Base-by-base conservation (phyloP, 768 basidiomycete species). In the Mycena vulgaris region DNA sequence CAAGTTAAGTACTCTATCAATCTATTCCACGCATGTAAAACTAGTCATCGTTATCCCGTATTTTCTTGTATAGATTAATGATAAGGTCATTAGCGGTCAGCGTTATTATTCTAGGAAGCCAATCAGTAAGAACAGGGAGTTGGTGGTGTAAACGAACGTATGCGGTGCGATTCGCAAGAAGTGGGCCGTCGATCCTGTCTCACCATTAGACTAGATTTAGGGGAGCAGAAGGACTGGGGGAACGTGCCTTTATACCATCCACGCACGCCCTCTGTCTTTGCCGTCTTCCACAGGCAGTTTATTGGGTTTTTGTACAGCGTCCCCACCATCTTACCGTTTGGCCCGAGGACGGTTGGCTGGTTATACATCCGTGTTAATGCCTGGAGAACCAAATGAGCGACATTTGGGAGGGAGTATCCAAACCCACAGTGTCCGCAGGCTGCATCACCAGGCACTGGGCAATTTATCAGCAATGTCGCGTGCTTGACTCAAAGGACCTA, bases 261-360 rank as follows among this genome's bases (percentile, higher is more conserved):
- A 27, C 89, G 84, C 13, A 96, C 81, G 35, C 98, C 98, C 82
- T 99, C 98, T 0, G 92, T 84, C 78, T 91, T 91, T 73, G 95
- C 88, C 0, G 98, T 99, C 85, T 98, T 98, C 95, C 94, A 97
- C 57, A 99, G 84, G 82, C 97, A 98, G 75, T 98, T 96, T 75
- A 98, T 91, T 5, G 97, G 97, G 77, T 93, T 96, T 79, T 88
- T 93, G 82, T 99, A 98, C 23, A 97, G 82, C 1, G 89, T 83
- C 16, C 96, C 97, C 70, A 89, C 88, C 31, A 89, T 78, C 74
- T 84, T 90, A 37, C 96, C 96, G 74, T 93, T 86, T 3, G 93
- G 90, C 40, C 90, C 86, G 51, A 83, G 83, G 73, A 85, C 85
- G 0, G 95, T 96, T 13, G 95, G 94, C 85, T 97, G 98, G 77